Percentiles rank a stretch among this genome's conserved stretches.
phyloP scores from a whole-genome alignment of 2,329 filamentous ascomycete species.

The Cercospora berteroae region DNA sequence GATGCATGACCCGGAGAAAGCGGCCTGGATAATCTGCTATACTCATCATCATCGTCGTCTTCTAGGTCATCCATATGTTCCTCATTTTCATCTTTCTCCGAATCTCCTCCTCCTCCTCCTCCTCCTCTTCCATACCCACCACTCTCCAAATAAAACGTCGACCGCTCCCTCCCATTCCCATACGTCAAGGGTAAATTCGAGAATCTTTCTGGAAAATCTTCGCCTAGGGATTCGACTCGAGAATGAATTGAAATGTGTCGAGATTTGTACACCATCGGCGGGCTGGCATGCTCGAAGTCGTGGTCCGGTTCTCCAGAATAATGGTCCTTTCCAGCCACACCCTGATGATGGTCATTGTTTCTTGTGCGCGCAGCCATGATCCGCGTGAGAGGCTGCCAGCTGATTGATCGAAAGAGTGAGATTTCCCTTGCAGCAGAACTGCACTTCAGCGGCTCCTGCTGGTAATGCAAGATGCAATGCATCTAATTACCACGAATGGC shows the following conservation, averaged over 20 bases:
- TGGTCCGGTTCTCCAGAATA: not conserved
- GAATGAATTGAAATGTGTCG: constrained; percentile 37
- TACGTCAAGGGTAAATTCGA: constrained; percentile 32
- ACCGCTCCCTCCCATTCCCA: constrained; percentile 22
- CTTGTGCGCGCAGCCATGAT: not conserved
- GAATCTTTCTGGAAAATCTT: constrained; percentile 20
- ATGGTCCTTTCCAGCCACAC: not conserved
- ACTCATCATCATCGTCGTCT: not conserved
- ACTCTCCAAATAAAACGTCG: constrained; percentile 25
- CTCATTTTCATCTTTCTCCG: not conserved
- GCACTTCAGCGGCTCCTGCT: not conserved
- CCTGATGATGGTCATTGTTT: not conserved
- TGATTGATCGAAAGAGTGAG: not conserved
- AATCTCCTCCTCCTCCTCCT: not conserved
- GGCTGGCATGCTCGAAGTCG: not conserved
- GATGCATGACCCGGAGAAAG: not conserved
- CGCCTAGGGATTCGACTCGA: constrained; percentile 30
- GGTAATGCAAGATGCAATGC: not conserved
- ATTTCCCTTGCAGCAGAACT: not conserved
- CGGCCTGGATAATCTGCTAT: not conserved
- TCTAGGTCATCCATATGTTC: not conserved
- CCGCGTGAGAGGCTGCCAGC: not conserved
- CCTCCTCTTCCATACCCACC: not conserved
- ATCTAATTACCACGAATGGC: not conserved
- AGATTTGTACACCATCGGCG: constrained; percentile 30